A percentile compares a stretch with the other conserved stretches of the same genome.
These are phyloP conservation scores for Geotrichum klebahnii DNA, from an alignment of 1,139 yeast genomes.

Conservation along the genomic window DNA sequence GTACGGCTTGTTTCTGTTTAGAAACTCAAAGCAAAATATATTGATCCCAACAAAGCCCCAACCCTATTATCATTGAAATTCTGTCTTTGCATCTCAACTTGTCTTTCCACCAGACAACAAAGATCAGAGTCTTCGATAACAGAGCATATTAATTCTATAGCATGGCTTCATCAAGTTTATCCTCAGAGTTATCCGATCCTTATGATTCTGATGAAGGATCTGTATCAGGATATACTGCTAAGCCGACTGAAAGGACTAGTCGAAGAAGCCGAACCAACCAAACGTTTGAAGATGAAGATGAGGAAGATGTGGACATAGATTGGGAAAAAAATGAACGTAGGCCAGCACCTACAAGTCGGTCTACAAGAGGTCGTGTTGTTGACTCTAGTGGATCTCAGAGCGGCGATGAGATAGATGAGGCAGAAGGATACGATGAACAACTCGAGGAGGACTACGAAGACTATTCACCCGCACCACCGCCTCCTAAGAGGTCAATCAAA, in stretches of 20 bases:
- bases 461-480: constrained; percentile 14
- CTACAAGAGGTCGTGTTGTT: constrained; percentile 3
- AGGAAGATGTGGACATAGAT: constrained; percentile 9
- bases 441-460: constrained; percentile 22
- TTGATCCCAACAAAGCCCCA: too few species aligned
- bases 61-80: too few species aligned
- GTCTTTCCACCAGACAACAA: too few species aligned
- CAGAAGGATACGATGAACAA: constrained; percentile 19
- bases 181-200: constrained; percentile 29
- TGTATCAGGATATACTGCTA: not conserved
- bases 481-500: constrained; percentile 17
- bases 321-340: constrained; percentile 25
- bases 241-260: constrained; percentile 6
- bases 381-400: constrained; percentile 19
- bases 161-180: constrained; percentile 23
- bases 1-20: too few species aligned
- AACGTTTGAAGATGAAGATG: constrained; percentile 15
- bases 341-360: not conserved
- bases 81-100: too few species aligned
- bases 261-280: constrained; percentile 4
- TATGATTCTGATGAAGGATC: constrained; percentile 19
- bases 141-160: not conserved
- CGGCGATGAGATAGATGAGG: constrained; percentile 20
- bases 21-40: too few species aligned
- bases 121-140: too few species aligned